Percentiles rank a stretch among this genome's conserved stretches.
Evolutionary conservation across 1,284 basidiomycete genomes (phyloP).

Genomic region (Papiliotrema laurentii): DNA sequence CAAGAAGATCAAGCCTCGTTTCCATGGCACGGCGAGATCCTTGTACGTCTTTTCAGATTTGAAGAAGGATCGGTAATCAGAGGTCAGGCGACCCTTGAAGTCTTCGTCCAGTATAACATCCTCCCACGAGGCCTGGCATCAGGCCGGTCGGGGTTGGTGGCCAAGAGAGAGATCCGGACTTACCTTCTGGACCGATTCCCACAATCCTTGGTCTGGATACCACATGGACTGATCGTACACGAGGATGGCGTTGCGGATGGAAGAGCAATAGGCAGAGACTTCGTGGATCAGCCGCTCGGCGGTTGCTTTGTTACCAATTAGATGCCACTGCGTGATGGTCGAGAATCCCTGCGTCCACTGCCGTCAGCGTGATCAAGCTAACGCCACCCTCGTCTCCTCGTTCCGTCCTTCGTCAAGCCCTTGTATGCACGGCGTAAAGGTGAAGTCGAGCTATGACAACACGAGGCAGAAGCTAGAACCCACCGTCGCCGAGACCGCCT

Average conservation of each 20-base stretch:
- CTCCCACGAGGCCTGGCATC: conserved; percentile 31
- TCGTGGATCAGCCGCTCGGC: conserved; percentile 57
- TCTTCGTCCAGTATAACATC: conserved; percentile 64
- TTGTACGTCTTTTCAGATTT: conserved; percentile 65
- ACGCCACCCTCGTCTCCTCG: too few relatives aligned
- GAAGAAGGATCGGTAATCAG: conserved; percentile 74
- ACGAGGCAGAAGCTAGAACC: conserved; percentile 4
- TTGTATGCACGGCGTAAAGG: too few relatives aligned
- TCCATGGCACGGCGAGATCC: conserved; percentile 71
- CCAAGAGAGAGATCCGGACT: conserved; percentile 27
- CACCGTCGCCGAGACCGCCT: conserved; percentile 25
- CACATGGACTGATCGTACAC: conserved; percentile 68
- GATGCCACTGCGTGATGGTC: conserved; percentile 24
- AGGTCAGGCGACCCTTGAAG: conserved; percentile 62
- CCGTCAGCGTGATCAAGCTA: neutral
- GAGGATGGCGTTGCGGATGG: conserved; percentile 64
- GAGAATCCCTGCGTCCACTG: conserved; percentile 21
- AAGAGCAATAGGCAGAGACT: conserved; percentile 54
- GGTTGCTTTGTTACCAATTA: conserved; percentile 52
- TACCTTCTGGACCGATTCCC: conserved; percentile 65
- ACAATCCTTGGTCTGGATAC: conserved; percentile 61
- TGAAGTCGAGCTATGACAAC: neutral
- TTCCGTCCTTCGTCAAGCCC: too few relatives aligned
- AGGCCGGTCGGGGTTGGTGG: too few relatives aligned
- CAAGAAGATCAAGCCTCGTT: conserved; percentile 52